phyloP scores from a whole-genome alignment of 148 eudicot species.

The Oxyria digyna region DNA sequence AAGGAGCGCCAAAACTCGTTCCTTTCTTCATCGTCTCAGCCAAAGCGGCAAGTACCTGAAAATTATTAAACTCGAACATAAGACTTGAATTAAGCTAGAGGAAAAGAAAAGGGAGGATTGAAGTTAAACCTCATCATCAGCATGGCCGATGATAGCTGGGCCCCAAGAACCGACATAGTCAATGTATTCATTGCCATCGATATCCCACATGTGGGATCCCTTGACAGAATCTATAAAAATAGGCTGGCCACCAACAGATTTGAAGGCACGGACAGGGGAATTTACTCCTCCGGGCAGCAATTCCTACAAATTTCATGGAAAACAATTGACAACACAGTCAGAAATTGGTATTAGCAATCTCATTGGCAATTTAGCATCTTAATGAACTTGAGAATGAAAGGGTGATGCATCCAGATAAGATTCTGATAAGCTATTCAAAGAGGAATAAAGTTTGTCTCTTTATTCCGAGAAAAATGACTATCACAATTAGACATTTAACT shows the following conservation, averaged over 20 bases:
- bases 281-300: conserved; percentile 97
- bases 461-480: background rate
- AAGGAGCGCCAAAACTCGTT: conserved; percentile 97
- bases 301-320: conserved; percentile 33
- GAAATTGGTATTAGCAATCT: background rate
- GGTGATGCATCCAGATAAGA: background rate
- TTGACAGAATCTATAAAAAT: conserved; percentile 75
- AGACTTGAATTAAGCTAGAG: background rate
- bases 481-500: background rate
- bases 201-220: conserved; percentile 89
- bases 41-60: conserved; percentile 88
- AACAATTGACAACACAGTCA: background rate
- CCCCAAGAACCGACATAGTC: conserved; percentile 98
- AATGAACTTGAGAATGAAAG: background rate
- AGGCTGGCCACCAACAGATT: conserved; percentile 94
- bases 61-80: background rate
- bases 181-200: conserved; percentile 89
- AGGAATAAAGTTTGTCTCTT: background rate
- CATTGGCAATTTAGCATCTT: background rate
- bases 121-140: conserved; percentile 64
- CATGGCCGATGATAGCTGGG: conserved; percentile 87
- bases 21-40: conserved; percentile 96
- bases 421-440: background rate
- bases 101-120: background rate
- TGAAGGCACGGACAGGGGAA: conserved; percentile 93